Percentiles rank a stretch among this genome's conserved stretches.
Evolutionary conservation across 2,329 filamentous ascomycete species (phyloP).

Genomic region (Fusarium abutilonis): DNA sequence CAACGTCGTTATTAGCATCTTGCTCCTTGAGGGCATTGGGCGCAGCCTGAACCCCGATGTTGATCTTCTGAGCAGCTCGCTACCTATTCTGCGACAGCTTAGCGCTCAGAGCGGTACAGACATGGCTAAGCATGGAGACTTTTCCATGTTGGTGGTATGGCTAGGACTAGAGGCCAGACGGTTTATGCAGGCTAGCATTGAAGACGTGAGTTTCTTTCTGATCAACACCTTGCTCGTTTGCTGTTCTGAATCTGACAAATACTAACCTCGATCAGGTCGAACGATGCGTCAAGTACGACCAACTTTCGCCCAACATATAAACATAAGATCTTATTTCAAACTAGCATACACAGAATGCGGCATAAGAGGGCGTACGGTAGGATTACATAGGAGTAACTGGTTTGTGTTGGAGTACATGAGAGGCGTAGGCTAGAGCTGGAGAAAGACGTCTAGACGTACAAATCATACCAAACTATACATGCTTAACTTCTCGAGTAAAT

Average conservation of each 20-base stretch:
- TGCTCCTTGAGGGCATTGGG: slow-evolving; percentile 93
- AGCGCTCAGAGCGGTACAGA: slow-evolving; percentile 78
- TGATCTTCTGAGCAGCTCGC: slow-evolving; percentile 84
- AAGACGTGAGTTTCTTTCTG: slow-evolving; percentile 71
- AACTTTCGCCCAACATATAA: slow-evolving; percentile 86
- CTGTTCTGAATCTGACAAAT: neutral
- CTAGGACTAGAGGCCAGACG: slow-evolving; percentile 87
- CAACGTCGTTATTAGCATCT: slow-evolving; percentile 95
- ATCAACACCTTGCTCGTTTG: neutral
- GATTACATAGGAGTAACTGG: neutral
- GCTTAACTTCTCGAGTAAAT: neutral
- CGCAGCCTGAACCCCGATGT: slow-evolving; percentile 85
- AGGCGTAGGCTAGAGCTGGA: slow-evolving; percentile 1
- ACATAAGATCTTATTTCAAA: slow-evolving; percentile 21
- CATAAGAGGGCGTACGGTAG: slow-evolving; percentile 31
- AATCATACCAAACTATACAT: slow-evolving; percentile 9
- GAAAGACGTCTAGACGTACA: slow-evolving; percentile 15
- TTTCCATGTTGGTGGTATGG: slow-evolving; percentile 91
- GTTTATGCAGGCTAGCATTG: slow-evolving; percentile 89
- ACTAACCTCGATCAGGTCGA: slow-evolving; percentile 69
- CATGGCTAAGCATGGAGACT: slow-evolving; percentile 77
- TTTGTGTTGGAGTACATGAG: slow-evolving; percentile 3
- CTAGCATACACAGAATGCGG: slow-evolving; percentile 2
- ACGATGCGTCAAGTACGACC: slow-evolving; percentile 88
- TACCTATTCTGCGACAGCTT: slow-evolving; percentile 90